Evolutionary conservation across 2,329 filamentous ascomycete species (phyloP), one percentile per base, ranked within the genome.

Genomic region (Aureobasidium sp.): DNA sequence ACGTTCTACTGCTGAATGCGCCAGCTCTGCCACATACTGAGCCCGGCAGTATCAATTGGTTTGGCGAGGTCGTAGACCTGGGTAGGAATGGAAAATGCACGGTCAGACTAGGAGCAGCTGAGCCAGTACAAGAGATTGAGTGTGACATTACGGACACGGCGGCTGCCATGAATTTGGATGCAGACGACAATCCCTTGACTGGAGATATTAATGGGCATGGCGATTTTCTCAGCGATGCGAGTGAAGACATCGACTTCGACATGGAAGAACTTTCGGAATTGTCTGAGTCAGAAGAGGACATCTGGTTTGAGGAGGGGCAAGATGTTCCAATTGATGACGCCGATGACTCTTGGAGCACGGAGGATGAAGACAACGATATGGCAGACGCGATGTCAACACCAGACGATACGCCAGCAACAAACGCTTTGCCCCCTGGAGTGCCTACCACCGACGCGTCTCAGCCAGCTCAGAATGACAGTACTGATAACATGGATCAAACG

Each of bases 41-140:
- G n/a, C 62, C 55, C 29, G 61, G 66, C 51, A 42, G 57, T 5
- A 44, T 73, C 7, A 75, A 80, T 41, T 86, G 83, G 79, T 74
- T 85, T 61, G 84, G 83, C 20, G 81, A 84, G 67, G 77, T 86
- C 2, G 74, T 84, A 23, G 79, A 82, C 52, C 73, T 83, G 3
- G 76, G 78, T 13, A 68, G 81, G 3, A 80, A 85, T 67, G 84
- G 84, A 2, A 74, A 73, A 7, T 69, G 84, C 10, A 79, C 77
- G 0, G 75, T 86, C 32, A 77, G 83, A n/a, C 72, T 86, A 20
- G 80, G 80, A 46, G 80, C 78, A 12, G 72, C 78, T 5, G 70
- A 76, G 17, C 71, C 76, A n/a, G 77, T 79, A 13, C 70, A 74
- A 52, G 83, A 85, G 66, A 71, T 85, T 34, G 72, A 71, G 15